phyloP scores from a whole-genome alignment of 2,329 filamentous ascomycete genomes.

The Rhinocladiella similis region DNA sequence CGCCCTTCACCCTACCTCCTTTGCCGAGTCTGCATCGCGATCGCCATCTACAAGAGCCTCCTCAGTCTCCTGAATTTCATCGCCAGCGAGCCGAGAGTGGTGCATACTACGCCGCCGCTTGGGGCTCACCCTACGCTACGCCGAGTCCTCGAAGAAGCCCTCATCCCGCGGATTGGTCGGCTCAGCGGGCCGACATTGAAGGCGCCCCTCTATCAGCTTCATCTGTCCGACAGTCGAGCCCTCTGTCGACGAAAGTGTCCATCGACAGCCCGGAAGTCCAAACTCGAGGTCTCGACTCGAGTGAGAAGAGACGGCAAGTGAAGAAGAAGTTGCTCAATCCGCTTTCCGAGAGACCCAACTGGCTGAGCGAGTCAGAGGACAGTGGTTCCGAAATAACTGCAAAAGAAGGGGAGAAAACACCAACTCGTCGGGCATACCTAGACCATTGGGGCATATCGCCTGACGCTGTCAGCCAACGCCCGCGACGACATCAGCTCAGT shows the following conservation, averaged over 20 bases:
- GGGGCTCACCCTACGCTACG: conserved; percentile 86
- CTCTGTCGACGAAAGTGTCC: neutral
- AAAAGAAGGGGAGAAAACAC: conserved; percentile 19
- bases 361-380: conserved; percentile 74
- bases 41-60: conserved; percentile 16
- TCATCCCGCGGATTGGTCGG: conserved; percentile 34
- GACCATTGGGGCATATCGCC: conserved; percentile 21
- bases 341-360: conserved; percentile 68
- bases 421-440: conserved; percentile 19
- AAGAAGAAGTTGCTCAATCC: conserved; percentile 12
- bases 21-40: conserved; percentile 25
- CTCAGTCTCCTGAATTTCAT: conserved; percentile 23
- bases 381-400: conserved; percentile 74
- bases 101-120: conserved; percentile 72
- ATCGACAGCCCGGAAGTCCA: neutral
- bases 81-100: conserved; percentile 49
- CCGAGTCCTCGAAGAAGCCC: conserved; percentile 49
- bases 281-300: neutral
- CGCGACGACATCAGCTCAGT: conserved; percentile 10
- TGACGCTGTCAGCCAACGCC: neutral
- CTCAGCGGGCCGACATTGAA: conserved; percentile 48
- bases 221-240: neutral
- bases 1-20: conserved; percentile 29
- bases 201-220: conserved; percentile 30
- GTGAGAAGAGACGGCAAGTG: neutral